Evolutionary conservation across 257 asterid species (phyloP).

Genomic region (Solanum lignicaule): DNA sequence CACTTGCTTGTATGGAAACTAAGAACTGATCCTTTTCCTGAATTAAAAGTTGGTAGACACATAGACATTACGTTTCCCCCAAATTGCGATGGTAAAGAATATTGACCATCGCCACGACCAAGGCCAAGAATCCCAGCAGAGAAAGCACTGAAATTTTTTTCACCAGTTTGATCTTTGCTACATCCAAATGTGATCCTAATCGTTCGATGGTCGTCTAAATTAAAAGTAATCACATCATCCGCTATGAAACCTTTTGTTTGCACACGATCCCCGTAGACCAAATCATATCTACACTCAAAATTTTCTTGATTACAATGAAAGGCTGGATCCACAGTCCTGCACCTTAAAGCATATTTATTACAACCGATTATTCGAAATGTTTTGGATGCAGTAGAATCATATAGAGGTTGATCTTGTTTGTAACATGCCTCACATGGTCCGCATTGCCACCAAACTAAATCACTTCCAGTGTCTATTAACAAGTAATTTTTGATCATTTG

Average conservation of each 20-base stretch:
- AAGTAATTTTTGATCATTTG: not conserved
- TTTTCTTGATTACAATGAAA: not conserved
- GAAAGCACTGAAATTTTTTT: not conserved
- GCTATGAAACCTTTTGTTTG: not conserved
- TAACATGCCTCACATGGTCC: not conserved
- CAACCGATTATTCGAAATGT: not conserved
- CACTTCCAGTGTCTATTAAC: not conserved
- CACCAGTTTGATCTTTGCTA: not conserved
- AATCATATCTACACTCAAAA: not conserved
- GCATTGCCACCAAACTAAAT: not conserved
- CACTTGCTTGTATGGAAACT: not conserved
- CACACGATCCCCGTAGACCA: not conserved
- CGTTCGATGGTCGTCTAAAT: not conserved
- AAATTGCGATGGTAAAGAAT: not conserved
- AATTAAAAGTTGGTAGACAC: not conserved
- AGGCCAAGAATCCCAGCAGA: not conserved
- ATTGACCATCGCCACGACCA: not conserved
- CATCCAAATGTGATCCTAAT: not conserved
- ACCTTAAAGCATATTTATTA: not conserved
- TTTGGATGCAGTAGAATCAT: not conserved
- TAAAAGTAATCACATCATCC: not conserved
- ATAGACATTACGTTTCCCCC: not conserved
- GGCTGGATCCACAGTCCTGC: not conserved
- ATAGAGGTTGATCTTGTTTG: not conserved
- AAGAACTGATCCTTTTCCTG: not conserved